Evolutionary conservation across 2,329 filamentous ascomycete species (phyloP).

Genomic region (Graphiopsis chlorocephala): DNA sequence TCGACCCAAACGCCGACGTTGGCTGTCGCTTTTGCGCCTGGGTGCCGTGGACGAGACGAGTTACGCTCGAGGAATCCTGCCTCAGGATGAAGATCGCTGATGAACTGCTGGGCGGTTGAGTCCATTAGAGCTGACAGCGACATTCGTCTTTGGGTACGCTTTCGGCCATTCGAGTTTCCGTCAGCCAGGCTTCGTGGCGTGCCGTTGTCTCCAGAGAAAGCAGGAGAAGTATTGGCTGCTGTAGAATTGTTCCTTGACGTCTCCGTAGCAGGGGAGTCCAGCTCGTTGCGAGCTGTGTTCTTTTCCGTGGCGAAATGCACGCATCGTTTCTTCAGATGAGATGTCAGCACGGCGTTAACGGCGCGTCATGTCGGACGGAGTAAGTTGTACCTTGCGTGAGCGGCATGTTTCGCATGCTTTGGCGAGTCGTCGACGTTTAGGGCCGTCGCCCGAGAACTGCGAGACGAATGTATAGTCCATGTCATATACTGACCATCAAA

Average conservation of each 20-base stretch:
- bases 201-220: slow-evolving; percentile 13
- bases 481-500: neutral
- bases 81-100: slow-evolving; percentile 48
- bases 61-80: slow-evolving; percentile 45
- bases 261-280: slow-evolving; percentile 12
- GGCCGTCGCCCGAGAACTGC: slow-evolving; percentile 31
- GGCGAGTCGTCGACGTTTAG: slow-evolving; percentile 32
- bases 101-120: slow-evolving; percentile 34
- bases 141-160: slow-evolving; percentile 5
- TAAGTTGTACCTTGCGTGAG: slow-evolving; percentile 28
- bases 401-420: slow-evolving; percentile 34
- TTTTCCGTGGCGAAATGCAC: slow-evolving; percentile 26
- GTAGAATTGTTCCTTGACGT: slow-evolving; percentile 20
- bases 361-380: neutral
- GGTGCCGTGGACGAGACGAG: slow-evolving; percentile 18
- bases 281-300: slow-evolving; percentile 2
- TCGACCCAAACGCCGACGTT: slow-evolving; percentile 38
- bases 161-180: neutral
- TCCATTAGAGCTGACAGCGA: slow-evolving; percentile 13
- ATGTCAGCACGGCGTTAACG: neutral
- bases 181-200: neutral
- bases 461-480: slow-evolving; percentile 36
- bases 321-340: slow-evolving; percentile 31
- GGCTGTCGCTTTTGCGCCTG: slow-evolving; percentile 24
- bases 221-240: slow-evolving; percentile 6